phyloP scores from a whole-genome alignment of 2,329 filamentous ascomycete species.

The Colletotrichum falcatum region DNA sequence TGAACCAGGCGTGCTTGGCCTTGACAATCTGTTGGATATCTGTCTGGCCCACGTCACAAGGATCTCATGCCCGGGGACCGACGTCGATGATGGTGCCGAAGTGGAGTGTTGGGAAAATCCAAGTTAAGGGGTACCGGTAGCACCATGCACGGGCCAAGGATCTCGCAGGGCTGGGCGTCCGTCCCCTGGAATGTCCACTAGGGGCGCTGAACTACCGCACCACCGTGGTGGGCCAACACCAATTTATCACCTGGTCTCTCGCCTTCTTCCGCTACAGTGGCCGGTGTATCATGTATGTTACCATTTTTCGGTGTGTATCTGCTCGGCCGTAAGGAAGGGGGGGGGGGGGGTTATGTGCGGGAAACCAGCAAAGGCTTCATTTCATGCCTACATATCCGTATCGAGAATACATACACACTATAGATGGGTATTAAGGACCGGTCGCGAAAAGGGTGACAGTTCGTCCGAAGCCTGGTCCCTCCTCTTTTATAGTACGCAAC shows the following conservation, averaged over 20 bases:
- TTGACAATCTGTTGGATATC: not conserved
- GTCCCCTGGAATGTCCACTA: not conserved
- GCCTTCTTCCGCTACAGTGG: not conserved
- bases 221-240: slow-evolving; percentile 36
- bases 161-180: slow-evolving; percentile 29
- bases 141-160: slow-evolving; percentile 30
- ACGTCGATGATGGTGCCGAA: slow-evolving; percentile 13
- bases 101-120: slow-evolving; percentile 12
- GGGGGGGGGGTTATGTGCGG: not conserved
- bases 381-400: no score
- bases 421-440: not conserved
- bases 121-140: slow-evolving; percentile 37
- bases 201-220: slow-evolving; percentile 2
- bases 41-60: not conserved
- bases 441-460: slow-evolving; percentile 1
- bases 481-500: not conserved
- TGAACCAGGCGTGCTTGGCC: no score
- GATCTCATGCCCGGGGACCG: not conserved
- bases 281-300: not conserved
- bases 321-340: not conserved
- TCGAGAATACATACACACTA: not conserved
- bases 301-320: not conserved
- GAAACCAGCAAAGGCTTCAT: not conserved
- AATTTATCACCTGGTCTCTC: slow-evolving; percentile 3
- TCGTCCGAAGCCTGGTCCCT: slow-evolving; percentile 17